phyloP scores from a whole-genome alignment of 495 filamentous ascomycete species.

The Acidiella bohemica region DNA sequence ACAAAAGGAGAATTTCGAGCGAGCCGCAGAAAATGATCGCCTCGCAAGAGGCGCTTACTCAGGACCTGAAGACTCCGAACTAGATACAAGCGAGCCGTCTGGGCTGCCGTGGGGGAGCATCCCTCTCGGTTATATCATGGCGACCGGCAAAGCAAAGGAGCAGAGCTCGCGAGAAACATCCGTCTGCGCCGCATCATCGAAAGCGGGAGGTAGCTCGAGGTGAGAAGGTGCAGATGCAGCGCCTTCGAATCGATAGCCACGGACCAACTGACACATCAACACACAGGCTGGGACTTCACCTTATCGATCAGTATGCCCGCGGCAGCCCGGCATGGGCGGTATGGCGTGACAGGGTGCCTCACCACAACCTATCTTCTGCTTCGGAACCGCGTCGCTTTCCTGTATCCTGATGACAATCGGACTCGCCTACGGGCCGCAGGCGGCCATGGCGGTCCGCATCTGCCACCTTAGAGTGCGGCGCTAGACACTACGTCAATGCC shows the following conservation, averaged over 20 bases:
- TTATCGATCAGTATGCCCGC: conserved; percentile 27
- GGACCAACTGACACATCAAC: neutral
- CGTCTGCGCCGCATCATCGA: conserved; percentile 25
- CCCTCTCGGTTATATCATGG: conserved; percentile 41
- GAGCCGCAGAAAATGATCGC: conserved; percentile 42
- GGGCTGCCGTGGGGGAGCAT: conserved; percentile 53
- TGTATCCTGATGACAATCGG: neutral
- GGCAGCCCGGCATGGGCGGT: conserved; percentile 19
- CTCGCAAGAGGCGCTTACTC: conserved; percentile 43
- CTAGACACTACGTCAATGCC: too few relatives aligned
- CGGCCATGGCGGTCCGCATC: too few relatives aligned
- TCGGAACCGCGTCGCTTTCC: neutral
- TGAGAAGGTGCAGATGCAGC: conserved; percentile 19
- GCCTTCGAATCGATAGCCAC: neutral
- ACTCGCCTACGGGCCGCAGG: neutral
- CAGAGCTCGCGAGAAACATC: conserved; percentile 21
- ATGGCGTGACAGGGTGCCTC: neutral
- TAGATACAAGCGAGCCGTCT: conserved; percentile 38
- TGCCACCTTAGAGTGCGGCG: too few relatives aligned
- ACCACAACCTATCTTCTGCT: neutral
- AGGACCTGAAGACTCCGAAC: conserved; percentile 37
- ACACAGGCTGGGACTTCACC: conserved; percentile 23
- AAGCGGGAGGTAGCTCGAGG: conserved; percentile 26
- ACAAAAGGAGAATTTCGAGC: conserved; percentile 42
- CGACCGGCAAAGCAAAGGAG: conserved; percentile 37